These are phyloP conservation scores for Cladosporium sp. DNA, from an alignment of 2,329 filamentous ascomycete species.

Conservation along the genomic window DNA sequence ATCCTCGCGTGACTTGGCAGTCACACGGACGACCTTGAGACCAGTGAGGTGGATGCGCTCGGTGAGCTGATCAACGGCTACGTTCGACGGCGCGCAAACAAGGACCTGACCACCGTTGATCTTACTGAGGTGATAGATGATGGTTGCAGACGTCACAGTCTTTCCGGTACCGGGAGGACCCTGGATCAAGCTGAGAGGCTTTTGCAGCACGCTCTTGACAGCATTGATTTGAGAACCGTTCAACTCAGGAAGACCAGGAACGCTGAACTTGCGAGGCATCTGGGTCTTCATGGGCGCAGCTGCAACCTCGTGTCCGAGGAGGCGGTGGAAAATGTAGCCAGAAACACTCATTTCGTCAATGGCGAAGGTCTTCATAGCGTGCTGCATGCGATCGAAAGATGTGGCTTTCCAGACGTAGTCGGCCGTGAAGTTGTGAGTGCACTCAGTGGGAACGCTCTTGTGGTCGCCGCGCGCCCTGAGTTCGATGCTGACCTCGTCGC, in stretches of 20 bases:
- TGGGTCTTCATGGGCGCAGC: conserved; percentile 93
- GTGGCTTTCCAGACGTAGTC: conserved; percentile 99
- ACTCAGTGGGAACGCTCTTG: conserved; percentile 92
- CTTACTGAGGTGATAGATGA: conserved; percentile 96
- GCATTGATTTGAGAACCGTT: conserved; percentile 95
- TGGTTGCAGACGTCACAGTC: conserved; percentile 96
- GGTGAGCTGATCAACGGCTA: conserved; percentile 95
- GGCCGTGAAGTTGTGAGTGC: conserved; percentile 95
- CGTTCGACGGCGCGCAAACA: conserved; percentile 96
- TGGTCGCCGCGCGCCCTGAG: conserved; percentile 91
- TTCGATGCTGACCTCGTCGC: conserved; percentile 93
- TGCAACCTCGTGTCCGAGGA: conserved; percentile 91
- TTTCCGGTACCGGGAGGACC: conserved; percentile 96
- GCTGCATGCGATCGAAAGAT: conserved; percentile 98
- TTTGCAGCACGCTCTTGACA: conserved; percentile 90
- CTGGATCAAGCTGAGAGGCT: conserved; percentile 91
- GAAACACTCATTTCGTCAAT: conserved; percentile 98
- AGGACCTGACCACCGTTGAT: conserved; percentile 92
- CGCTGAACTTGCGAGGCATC: conserved; percentile 94
- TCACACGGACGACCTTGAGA: conserved; percentile 93
- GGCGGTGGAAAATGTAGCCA: conserved; percentile 95
- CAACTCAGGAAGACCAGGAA: conserved; percentile 86
- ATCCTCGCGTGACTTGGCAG: conserved; percentile 97
- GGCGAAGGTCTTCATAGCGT: conserved; percentile 98
- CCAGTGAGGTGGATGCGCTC: conserved; percentile 94